Evolutionary conservation across 75 land plant genomes (phyloP).

Genomic region (Adiantum capillusveneris): DNA sequence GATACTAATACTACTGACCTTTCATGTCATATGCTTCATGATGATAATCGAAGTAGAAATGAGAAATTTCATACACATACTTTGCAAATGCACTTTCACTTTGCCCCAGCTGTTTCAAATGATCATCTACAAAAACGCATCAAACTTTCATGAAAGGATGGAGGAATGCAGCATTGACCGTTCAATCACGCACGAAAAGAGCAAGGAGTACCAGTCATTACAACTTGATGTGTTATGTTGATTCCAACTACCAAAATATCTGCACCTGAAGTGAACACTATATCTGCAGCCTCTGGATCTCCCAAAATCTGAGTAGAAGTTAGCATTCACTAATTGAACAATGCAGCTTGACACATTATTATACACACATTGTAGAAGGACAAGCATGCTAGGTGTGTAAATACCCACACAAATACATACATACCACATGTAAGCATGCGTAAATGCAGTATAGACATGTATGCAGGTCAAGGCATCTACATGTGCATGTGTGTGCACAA

Average conservation of each 20-base stretch:
- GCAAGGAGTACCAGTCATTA: slow-evolving; percentile 55
- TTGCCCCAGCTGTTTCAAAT: slow-evolving; percentile 42
- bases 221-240: slow-evolving; percentile 92
- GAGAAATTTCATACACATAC: slow-evolving; percentile 52
- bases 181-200: too few species aligned
- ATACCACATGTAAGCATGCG: too few species aligned
- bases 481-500: too few species aligned
- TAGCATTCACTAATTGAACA: too few species aligned
- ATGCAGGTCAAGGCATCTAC: too few species aligned
- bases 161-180: not conserved
- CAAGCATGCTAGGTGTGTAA: too few species aligned
- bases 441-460: too few species aligned
- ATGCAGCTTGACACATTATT: too few species aligned
- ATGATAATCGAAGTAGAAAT: slow-evolving; percentile 67
- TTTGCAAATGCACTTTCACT: slow-evolving; percentile 55
- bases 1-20: slow-evolving; percentile 29
- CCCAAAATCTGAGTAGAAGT: slow-evolving; percentile 52
- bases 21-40: slow-evolving; percentile 58
- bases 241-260: slow-evolving; percentile 77
- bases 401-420: too few species aligned
- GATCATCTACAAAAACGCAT: slow-evolving; percentile 41
- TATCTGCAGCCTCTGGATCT: slow-evolving; percentile 96
- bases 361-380: too few species aligned
- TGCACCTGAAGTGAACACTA: slow-evolving; percentile 93
- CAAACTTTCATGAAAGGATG: not conserved